Evolutionary conservation across 1,284 basidiomycete genomes (phyloP).

Genomic region (Malassezia psittaci): DNA sequence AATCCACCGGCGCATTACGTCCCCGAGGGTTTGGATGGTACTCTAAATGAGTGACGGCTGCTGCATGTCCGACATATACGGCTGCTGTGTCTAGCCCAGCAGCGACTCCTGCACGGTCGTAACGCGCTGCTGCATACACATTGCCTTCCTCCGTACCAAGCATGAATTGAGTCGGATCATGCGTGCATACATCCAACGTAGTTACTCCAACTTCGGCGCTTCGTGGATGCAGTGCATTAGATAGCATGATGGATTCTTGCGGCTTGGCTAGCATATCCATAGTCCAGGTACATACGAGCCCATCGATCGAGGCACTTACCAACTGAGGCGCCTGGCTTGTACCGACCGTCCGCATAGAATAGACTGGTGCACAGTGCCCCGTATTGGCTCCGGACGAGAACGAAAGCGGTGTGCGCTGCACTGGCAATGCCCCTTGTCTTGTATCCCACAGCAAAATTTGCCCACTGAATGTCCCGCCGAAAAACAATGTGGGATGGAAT

Average conservation of each 20-base stretch:
- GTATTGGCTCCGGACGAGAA: conserved; percentile 53
- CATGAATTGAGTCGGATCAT: conserved; percentile 89
- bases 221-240: conserved; percentile 26
- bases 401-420: conserved; percentile 79
- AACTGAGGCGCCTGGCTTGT: conserved; percentile 96
- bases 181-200: conserved; percentile 78
- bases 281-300: conserved; percentile 90
- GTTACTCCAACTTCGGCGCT: conserved; percentile 87
- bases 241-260: conserved; percentile 34
- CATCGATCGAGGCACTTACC: conserved; percentile 89
- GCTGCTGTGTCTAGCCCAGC: conserved; percentile 85
- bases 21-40: conserved; percentile 67
- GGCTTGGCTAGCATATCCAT: conserved; percentile 97
- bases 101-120: conserved; percentile 89
- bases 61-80: conserved; percentile 81
- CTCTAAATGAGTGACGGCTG: conserved; percentile 81
- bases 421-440: conserved; percentile 75
- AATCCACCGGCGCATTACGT: conserved; percentile 57
- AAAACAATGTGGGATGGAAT: conserved; percentile 91
- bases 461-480: conserved; percentile 94
- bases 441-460: conserved; percentile 98
- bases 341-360: conserved; percentile 91
- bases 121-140: conserved; percentile 85
- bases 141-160: conserved; percentile 96
- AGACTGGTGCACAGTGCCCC: conserved; percentile 96